Evolutionary conservation across 2,329 filamentous ascomycete genomes (phyloP).

Genomic region (Stemphylium lycopersici): DNA sequence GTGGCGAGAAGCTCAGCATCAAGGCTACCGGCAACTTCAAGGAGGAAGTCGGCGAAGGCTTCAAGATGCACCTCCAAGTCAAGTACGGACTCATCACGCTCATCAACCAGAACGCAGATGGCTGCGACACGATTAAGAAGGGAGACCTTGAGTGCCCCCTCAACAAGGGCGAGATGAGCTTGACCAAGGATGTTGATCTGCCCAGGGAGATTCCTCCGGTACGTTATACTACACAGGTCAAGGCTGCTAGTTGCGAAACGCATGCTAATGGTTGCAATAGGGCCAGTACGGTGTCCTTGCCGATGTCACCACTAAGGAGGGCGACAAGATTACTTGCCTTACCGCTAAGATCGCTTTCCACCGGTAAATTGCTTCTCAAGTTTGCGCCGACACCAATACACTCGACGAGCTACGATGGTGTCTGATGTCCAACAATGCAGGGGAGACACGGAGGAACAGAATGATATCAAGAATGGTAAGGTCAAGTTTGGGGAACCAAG

Average conservation of each 20-base stretch:
- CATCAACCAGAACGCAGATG: slow-evolving; percentile 77
- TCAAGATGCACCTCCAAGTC: slow-evolving; percentile 81
- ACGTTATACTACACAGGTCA: slow-evolving; percentile 50
- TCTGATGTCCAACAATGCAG: slow-evolving; percentile 19
- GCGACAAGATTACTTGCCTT: slow-evolving; percentile 82
- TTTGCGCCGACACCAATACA: slow-evolving; percentile 5
- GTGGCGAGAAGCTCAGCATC: slow-evolving; percentile 79
- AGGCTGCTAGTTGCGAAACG: background rate
- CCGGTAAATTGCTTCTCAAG: slow-evolving; percentile 39
- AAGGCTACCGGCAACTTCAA: slow-evolving; percentile 77
- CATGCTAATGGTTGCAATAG: slow-evolving; percentile 53
- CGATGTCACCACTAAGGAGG: slow-evolving; percentile 78
- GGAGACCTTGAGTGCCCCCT: slow-evolving; percentile 90
- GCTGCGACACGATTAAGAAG: slow-evolving; percentile 88
- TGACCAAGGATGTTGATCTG: slow-evolving; percentile 83
- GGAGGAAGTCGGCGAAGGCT: slow-evolving; percentile 75
- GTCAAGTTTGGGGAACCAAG: slow-evolving; percentile 41
- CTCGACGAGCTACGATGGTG: slow-evolving; percentile 18
- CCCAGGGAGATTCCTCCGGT: slow-evolving; percentile 88
- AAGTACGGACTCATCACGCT: slow-evolving; percentile 94
- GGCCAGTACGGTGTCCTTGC: slow-evolving; percentile 89
- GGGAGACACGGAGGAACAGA: slow-evolving; percentile 7
- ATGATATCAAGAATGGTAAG: slow-evolving; percentile 2
- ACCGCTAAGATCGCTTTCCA: slow-evolving; percentile 73
- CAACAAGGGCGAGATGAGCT: slow-evolving; percentile 72